Evolutionary conservation across 345 rosid species (phyloP).

Genomic region (Melaleuca alternifolia): DNA sequence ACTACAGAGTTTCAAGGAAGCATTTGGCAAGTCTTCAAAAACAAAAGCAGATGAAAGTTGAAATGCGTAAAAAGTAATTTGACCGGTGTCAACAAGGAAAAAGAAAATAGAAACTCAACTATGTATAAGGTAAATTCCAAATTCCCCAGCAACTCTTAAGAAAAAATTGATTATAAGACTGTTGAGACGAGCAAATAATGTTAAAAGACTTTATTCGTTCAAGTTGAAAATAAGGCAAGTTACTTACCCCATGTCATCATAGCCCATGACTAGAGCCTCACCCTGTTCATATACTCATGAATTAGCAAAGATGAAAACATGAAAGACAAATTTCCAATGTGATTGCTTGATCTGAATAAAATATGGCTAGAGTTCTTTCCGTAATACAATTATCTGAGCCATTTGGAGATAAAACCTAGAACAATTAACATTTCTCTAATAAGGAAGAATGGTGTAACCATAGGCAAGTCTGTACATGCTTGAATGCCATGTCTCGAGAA

Average conservation of each 20-base stretch:
- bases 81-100: background rate
- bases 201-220: background rate
- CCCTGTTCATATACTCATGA: conserved; percentile 49
- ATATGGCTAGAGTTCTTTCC: background rate
- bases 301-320: background rate
- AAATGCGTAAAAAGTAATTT: background rate
- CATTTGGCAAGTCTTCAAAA: background rate
- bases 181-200: background rate
- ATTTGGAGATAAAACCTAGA: background rate
- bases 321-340: background rate
- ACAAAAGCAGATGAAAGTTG: background rate
- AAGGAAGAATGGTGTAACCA: background rate
- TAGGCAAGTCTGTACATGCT: background rate
- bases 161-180: background rate
- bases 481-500: background rate
- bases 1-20: background rate
- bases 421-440: background rate
- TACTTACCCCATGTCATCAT: conserved; percentile 96
- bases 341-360: background rate
- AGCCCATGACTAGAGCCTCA: conserved; percentile 98
- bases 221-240: background rate
- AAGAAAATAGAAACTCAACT: background rate
- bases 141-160: background rate
- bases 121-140: background rate
- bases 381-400: background rate